These are phyloP conservation scores for Saccharomyces hybrid DNA, from an alignment of 1,139 yeast genomes.

Conservation along the genomic window DNA sequence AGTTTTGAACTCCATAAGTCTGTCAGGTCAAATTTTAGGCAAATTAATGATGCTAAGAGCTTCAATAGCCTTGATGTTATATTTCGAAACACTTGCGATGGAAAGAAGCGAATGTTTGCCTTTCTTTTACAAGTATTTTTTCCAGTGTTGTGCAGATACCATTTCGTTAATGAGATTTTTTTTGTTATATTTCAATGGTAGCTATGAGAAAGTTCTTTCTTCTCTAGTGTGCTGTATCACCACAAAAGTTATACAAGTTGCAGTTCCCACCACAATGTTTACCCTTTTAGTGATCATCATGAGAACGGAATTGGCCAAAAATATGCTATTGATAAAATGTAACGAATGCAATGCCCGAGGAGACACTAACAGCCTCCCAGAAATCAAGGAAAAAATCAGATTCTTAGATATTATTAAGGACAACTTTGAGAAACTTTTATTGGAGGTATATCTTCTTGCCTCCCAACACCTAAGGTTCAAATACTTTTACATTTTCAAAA, in stretches of 20 bases:
- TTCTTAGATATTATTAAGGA: conserved; percentile 15
- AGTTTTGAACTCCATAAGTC: conserved; percentile 14
- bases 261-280: conserved; percentile 21
- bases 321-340: conserved; percentile 8
- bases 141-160: conserved; percentile 15
- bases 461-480: conserved; percentile 25
- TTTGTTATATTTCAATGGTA: conserved; percentile 19
- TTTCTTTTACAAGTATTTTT: conserved; percentile 21
- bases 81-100: conserved; percentile 21
- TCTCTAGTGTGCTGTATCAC: conserved; percentile 18
- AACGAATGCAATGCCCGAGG: conserved; percentile 3
- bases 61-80: conserved; percentile 22
- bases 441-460: conserved; percentile 18
- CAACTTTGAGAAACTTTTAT: conserved; percentile 19
- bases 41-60: conserved; percentile 21
- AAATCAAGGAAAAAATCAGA: conserved; percentile 15
- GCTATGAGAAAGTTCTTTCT: conserved; percentile 10
- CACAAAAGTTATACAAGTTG: conserved; percentile 22
- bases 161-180: conserved; percentile 15
- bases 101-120: conserved; percentile 11
- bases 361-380: conserved; percentile 2
- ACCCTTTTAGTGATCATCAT: conserved; percentile 18
- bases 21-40: conserved; percentile 21
- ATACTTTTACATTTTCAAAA: conserved; percentile 29
- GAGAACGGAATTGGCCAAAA: conserved; percentile 20